Conservation (phyloP, 164 flowering plant species). For the Stephania yunnanensis region DNA sequence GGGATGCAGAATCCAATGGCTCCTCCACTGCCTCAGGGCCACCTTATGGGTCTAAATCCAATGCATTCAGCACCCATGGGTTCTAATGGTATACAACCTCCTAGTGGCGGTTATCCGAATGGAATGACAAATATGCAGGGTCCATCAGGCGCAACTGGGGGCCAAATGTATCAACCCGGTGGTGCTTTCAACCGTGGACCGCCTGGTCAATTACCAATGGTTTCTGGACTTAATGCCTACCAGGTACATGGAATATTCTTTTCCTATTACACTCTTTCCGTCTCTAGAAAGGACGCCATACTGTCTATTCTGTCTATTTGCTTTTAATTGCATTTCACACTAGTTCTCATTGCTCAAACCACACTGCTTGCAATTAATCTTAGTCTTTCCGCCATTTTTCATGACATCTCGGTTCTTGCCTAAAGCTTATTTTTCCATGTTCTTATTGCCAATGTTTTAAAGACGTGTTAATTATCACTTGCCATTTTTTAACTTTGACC, state of each 20-base stretch:
- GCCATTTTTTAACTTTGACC: no score
- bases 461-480: not conserved
- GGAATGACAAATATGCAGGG: constrained; percentile 59
- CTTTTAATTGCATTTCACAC: not conserved
- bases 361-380: not conserved
- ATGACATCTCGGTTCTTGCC: no score
- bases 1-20: constrained; percentile 83
- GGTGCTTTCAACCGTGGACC: constrained; percentile 64
- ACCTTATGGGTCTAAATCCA: constrained; percentile 71
- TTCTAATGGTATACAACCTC: constrained; percentile 36
- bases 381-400: not conserved
- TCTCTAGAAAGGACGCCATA: not conserved
- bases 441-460: not conserved
- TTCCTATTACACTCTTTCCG: not conserved
- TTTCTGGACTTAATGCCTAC: constrained; percentile 69
- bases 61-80: constrained; percentile 61
- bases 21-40: constrained; percentile 67
- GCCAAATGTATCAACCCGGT: constrained; percentile 59
- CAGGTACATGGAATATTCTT: constrained; percentile 47
- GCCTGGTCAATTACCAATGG: constrained; percentile 63
- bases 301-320: no score
- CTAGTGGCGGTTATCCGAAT: constrained; percentile 50
- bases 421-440: no score
- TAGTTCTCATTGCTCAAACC: not conserved
- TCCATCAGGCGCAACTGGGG: constrained; percentile 49